Evolutionary conservation across 164 flowering plant genomes (phyloP).

Genomic region (Umbilicus rupestris): DNA sequence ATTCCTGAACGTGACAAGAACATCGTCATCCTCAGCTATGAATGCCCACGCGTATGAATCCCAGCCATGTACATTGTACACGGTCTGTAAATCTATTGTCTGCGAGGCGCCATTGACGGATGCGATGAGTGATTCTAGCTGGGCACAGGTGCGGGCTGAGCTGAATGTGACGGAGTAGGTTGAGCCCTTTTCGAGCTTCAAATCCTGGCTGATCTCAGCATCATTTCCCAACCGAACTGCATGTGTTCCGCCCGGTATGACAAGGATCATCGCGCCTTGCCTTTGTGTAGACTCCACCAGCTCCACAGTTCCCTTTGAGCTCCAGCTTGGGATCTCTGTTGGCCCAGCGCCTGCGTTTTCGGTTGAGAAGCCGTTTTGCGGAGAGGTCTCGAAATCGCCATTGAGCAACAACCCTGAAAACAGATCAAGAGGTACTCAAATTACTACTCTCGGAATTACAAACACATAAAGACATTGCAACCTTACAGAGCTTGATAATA

Average conservation of each 20-base stretch:
- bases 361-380: constrained; percentile 50
- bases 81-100: constrained; percentile 81
- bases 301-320: constrained; percentile 75
- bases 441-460: too few relatives aligned
- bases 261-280: constrained; percentile 93
- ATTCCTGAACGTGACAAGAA: constrained; percentile 43
- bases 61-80: constrained; percentile 87
- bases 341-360: constrained; percentile 30
- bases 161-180: constrained; percentile 75
- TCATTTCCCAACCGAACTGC: constrained; percentile 88
- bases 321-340: constrained; percentile 58
- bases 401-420: constrained; percentile 54
- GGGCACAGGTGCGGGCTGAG: constrained; percentile 97
- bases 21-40: constrained; percentile 44
- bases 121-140: constrained; percentile 78
- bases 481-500: too few relatives aligned
- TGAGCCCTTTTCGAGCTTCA: constrained; percentile 69
- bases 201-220: constrained; percentile 75
- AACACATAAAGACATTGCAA: too few relatives aligned
- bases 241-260: constrained; percentile 77
- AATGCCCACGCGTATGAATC: constrained; percentile 83
- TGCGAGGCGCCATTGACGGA: constrained; percentile 66
- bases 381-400: constrained; percentile 83
- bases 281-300: constrained; percentile 61
- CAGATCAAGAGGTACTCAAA: too few relatives aligned